Evolutionary conservation across 2,329 filamentous ascomycete genomes (phyloP).

Genomic region (Ophiostoma populinum): DNA sequence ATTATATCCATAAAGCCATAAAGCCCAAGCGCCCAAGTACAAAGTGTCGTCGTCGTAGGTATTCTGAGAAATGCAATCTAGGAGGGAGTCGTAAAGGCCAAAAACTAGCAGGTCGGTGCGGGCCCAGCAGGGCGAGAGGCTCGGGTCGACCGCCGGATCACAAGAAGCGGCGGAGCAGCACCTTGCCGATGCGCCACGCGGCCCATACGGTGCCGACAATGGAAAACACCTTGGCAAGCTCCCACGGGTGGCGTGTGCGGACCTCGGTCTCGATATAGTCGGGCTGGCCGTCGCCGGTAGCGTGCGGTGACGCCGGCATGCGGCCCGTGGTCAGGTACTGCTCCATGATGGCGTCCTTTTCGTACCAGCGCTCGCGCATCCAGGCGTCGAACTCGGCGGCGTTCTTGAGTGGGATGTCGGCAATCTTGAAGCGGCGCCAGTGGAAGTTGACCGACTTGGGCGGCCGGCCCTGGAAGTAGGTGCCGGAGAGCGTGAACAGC

Average conservation of each 20-base stretch:
- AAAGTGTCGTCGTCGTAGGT: too few species aligned
- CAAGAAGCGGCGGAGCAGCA: too few species aligned
- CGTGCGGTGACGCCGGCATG: slow-evolving; percentile 52
- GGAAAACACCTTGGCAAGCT: slow-evolving; percentile 36
- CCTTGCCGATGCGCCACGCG: too few species aligned
- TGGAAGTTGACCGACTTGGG: slow-evolving; percentile 95
- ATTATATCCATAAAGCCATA: too few species aligned
- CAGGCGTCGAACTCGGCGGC: slow-evolving; percentile 63
- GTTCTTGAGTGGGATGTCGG: slow-evolving; percentile 64
- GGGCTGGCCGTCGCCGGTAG: slow-evolving; percentile 14
- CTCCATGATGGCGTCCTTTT: slow-evolving; percentile 82
- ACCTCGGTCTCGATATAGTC: slow-evolving; percentile 42
- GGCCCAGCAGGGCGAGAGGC: too few species aligned
- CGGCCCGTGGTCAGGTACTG: slow-evolving; percentile 60
- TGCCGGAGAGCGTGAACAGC: slow-evolving; percentile 71
- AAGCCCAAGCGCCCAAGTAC: too few species aligned
- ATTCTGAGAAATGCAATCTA: too few species aligned
- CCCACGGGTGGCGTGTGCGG: slow-evolving; percentile 33
- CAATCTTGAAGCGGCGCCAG: slow-evolving; percentile 72
- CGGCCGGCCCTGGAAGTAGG: slow-evolving; percentile 73
- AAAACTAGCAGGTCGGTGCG: too few species aligned
- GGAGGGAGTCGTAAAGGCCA: too few species aligned
- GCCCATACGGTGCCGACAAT: slow-evolving; percentile 20
- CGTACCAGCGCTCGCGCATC: slow-evolving; percentile 74
- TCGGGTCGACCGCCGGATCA: too few species aligned